Conservation (phyloP, 2,329 filamentous ascomycete species). For the Colletotrichum zoysiae region DNA sequence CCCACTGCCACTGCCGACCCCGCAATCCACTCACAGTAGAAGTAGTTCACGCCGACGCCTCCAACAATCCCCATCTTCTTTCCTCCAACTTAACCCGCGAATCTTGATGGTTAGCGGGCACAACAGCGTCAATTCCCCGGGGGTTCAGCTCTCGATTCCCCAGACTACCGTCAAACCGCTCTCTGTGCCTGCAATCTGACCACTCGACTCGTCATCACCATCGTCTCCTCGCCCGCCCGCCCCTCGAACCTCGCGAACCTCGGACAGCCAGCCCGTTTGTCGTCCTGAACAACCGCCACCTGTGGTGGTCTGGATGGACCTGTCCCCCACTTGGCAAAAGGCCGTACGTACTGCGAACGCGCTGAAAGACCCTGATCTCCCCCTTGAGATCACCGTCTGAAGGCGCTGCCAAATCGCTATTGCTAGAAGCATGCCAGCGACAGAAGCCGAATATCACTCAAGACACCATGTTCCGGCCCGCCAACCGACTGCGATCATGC, state of each 20-base stretch:
- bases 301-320: slow-evolving; percentile 41
- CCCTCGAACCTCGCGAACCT: slow-evolving; percentile 12
- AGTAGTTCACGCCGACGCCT: slow-evolving; percentile 31
- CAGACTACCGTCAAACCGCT: slow-evolving; percentile 19
- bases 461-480: slow-evolving; percentile 59
- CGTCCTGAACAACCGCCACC: slow-evolving; percentile 8
- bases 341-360: slow-evolving; percentile 68
- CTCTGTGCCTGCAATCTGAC: slow-evolving; percentile 2
- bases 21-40: slow-evolving; percentile 31
- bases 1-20: slow-evolving; percentile 37
- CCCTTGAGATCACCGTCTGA: slow-evolving; percentile 62
- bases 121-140: slow-evolving; percentile 38
- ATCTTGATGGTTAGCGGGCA: slow-evolving; percentile 39
- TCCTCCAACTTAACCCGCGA: slow-evolving; percentile 31
- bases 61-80: background rate
- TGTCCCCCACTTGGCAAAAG: slow-evolving; percentile 28
- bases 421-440: slow-evolving; percentile 53
- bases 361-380: slow-evolving; percentile 69
- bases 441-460: slow-evolving; percentile 53
- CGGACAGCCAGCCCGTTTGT: slow-evolving; percentile 6
- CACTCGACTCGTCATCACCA: slow-evolving; percentile 15
- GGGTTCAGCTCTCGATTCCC: slow-evolving; percentile 44
- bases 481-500: slow-evolving; percentile 58
- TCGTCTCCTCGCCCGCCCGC: slow-evolving; percentile 6
- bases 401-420: slow-evolving; percentile 56